Conservation (phyloP, 108 stramenopile genomes). For the Cyclotella choctawhatcheeana region DNA sequence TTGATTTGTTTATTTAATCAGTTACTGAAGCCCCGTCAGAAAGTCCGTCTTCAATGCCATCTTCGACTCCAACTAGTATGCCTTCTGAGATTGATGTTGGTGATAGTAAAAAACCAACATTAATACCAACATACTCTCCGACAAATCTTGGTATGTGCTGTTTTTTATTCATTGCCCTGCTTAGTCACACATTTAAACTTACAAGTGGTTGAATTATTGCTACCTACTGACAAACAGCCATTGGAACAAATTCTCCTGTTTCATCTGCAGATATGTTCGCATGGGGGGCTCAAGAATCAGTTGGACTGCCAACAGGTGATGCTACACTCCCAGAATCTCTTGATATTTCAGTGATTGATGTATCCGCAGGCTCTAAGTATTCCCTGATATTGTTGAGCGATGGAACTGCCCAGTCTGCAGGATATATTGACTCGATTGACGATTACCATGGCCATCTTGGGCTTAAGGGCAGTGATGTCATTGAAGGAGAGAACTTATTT, state of each 20-base stretch:
- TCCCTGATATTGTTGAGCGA: conserved; percentile 36
- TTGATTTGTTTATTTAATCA: neutral
- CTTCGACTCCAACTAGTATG: neutral
- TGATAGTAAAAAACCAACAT: neutral
- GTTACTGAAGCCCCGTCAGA: neutral
- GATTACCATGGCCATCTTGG: conserved; percentile 52
- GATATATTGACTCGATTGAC: conserved; percentile 43
- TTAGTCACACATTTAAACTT: too few relatives aligned
- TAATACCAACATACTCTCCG: too few relatives aligned
- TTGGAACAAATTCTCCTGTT: neutral
- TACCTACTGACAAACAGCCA: too few relatives aligned
- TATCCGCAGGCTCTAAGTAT: conserved; percentile 49
- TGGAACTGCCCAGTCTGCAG: conserved; percentile 46
- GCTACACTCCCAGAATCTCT: conserved; percentile 18
- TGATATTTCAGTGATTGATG: conserved; percentile 16
- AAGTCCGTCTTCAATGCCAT: neutral
- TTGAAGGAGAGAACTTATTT: conserved; percentile 32
- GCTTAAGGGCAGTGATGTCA: conserved; percentile 17
- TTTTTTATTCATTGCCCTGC: too few relatives aligned
- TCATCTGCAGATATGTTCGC: conserved; percentile 11
- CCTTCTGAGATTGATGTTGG: too few relatives aligned
- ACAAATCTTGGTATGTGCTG: too few relatives aligned
- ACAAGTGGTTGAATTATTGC: too few relatives aligned
- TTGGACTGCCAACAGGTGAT: conserved; percentile 23
- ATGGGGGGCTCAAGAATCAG: conserved; percentile 47